Base-by-base conservation (phyloP, 2,329 filamentous ascomycete genomes). In the Exserohilum turcica region DNA sequence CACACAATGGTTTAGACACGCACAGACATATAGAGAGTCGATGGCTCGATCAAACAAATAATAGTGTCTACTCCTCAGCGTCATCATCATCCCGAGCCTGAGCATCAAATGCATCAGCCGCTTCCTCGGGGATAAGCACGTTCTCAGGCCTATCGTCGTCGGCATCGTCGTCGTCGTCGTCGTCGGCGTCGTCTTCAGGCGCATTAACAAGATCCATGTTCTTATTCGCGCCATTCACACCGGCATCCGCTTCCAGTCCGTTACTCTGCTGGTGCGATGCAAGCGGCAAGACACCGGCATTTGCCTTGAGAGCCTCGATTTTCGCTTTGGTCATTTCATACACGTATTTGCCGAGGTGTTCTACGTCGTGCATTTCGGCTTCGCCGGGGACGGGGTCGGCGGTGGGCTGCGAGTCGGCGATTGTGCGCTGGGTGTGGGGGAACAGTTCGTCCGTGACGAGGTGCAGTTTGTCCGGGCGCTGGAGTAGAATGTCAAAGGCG, bases 301-400 rank as follows among this genome's bases (percentile, higher is more conserved):
- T 73, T 40, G 73, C 76, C 59, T 80, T 85, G 65, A 86, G 66
- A 38, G 80, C 80, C 66, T 85, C 82, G 1, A 87, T 74, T 74
- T 87, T 88, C 6, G 86, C 85, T 67, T 88, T 84, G 3, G 92
- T 96, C 91, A 99, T 99, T 74, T 99, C 91, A 72, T 86, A 96
- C 18, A 99, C 93, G 74, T 97, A 99, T 76, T 96, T 89, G 0
- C 94, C 94, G 31, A 99, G 76, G 77, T 99, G 94, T 78, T 99
- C 93, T 1, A 97, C 87, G 29, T 89, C 85, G 65, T 93, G 90
- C 90, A 99, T 97, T 16, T 85, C 80, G 1, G 86, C 87, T 18
- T 76, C 76, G 43, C 77, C 79, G 1, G 78, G 70, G n/a, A 75
- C 76, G 15, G 38, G 33, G 1, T 9, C 27, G 5, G 38, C 15